Conservation (phyloP, 1,284 basidiomycete genomes). For the Sutorius eximius region DNA sequence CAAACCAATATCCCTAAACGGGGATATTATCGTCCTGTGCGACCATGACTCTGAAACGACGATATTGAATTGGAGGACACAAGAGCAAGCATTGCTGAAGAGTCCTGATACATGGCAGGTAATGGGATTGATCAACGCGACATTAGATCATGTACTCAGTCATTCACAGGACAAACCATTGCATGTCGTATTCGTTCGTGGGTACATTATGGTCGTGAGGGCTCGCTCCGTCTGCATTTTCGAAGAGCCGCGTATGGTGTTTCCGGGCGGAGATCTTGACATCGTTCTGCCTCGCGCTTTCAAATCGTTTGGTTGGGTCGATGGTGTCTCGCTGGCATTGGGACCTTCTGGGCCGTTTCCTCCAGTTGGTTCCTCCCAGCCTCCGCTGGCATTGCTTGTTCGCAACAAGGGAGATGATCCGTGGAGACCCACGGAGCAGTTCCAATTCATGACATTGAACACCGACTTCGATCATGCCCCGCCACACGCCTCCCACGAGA, state of each 20-base stretch:
- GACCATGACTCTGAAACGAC: constrained; percentile 50
- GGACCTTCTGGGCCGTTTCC: constrained; percentile 9
- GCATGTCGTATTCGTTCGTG: constrained; percentile 49
- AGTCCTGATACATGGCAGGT: constrained; percentile 34
- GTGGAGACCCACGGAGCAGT: constrained; percentile 48
- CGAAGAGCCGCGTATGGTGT: constrained; percentile 38
- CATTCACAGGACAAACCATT: constrained; percentile 43
- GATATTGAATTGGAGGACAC: constrained; percentile 53
- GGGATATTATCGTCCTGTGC: constrained; percentile 51
- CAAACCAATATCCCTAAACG: constrained; percentile 47
- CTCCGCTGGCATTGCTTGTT: constrained; percentile 49
- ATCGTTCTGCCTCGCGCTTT: constrained; percentile 40
- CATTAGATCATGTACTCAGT: constrained; percentile 16
- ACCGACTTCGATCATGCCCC: constrained; percentile 1
- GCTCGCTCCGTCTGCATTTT: constrained; percentile 60
- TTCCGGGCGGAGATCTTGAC: constrained; percentile 11
- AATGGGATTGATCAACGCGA: constrained; percentile 6
- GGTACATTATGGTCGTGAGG: constrained; percentile 54
- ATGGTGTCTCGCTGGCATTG: constrained; percentile 48
- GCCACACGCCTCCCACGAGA: constrained; percentile 1
- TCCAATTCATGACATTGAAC: constrained; percentile 47
- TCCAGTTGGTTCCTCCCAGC: constrained; percentile 7
- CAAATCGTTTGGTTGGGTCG: constrained; percentile 64
- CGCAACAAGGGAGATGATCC: constrained; percentile 58
- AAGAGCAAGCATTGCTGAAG: constrained; percentile 46